These are phyloP conservation scores for Ustilago xerochloae DNA, from an alignment of 1,284 basidiomycete species.

Conservation along the genomic window DNA sequence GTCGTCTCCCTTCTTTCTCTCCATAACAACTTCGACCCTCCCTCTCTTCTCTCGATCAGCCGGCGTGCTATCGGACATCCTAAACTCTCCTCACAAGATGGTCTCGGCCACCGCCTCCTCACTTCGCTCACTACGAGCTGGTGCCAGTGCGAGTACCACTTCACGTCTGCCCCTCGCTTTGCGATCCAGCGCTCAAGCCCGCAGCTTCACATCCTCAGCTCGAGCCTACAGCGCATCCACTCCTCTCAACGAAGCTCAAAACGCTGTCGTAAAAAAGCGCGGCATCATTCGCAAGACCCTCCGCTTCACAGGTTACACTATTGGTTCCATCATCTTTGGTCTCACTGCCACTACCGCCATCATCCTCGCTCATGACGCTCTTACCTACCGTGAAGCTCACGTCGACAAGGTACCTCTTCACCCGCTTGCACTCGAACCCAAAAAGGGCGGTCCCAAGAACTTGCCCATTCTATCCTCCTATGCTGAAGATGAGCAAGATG, in stretches of 20 bases:
- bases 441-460: constrained; percentile 62
- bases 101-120: constrained; percentile 17
- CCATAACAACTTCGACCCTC: neutral
- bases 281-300: constrained; percentile 26
- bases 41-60: neutral
- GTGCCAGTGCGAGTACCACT: neutral
- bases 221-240: constrained; percentile 15
- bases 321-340: constrained; percentile 58
- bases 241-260: constrained; percentile 29
- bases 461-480: constrained; percentile 59
- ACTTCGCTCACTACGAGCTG: constrained; percentile 6
- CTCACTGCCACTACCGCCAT: constrained; percentile 44
- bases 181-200: neutral
- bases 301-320: constrained; percentile 32
- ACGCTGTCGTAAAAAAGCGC: constrained; percentile 1
- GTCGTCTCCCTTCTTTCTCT: neutral
- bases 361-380: constrained; percentile 58
- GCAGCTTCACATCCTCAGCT: constrained; percentile 10
- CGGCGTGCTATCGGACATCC: too few species aligned
- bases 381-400: constrained; percentile 59
- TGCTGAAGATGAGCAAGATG: constrained; percentile 50
- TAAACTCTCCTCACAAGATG: constrained; percentile 14
- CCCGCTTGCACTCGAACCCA: constrained; percentile 52
- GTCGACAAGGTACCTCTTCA: constrained; percentile 53
- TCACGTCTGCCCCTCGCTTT: neutral